Conservation (phyloP, 139 green algal genomes). For the Yamagishiella unicocca region DNA sequence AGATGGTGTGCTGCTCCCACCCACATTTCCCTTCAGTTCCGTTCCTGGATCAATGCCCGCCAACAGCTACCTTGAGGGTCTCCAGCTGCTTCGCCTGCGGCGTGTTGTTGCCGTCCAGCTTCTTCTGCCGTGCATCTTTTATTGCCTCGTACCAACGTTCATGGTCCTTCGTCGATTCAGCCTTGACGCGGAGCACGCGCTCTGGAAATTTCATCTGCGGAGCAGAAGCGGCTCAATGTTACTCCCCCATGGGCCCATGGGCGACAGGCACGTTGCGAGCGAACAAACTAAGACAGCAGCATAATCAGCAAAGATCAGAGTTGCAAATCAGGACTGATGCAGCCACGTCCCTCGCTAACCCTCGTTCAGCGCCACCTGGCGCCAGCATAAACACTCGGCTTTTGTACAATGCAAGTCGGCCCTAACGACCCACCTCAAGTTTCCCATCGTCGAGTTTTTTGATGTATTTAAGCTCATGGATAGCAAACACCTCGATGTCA, state of each 20-base stretch:
- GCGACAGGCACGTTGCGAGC: too few species aligned
- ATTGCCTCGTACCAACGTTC: constrained; percentile 33
- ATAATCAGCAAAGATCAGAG: too few species aligned
- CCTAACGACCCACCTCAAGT: constrained; percentile 21
- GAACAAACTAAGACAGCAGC: too few species aligned
- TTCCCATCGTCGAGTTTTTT: constrained; percentile 36
- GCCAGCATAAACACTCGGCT: not conserved
- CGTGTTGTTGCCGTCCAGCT: constrained; percentile 37
- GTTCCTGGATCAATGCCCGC: too few species aligned
- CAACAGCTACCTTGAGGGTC: constrained; percentile 22
- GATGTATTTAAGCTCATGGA: constrained; percentile 50
- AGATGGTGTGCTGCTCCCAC: too few species aligned
- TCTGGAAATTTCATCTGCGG: constrained; percentile 47
- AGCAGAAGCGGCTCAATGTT: too few species aligned
- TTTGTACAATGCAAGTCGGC: not conserved
- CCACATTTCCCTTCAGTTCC: not conserved
- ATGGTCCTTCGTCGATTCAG: not conserved
- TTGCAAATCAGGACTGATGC: too few species aligned
- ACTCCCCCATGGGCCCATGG: too few species aligned
- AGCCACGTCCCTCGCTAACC: too few species aligned
- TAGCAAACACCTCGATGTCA: constrained; percentile 44
- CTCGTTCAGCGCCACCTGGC: too few species aligned
- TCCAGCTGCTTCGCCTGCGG: constrained; percentile 46
- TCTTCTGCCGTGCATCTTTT: constrained; percentile 26
- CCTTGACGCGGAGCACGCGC: constrained; percentile 38